A percentile compares a stretch with the other conserved stretches of the same genome.
Evolutionary conservation across 208 protist genomes (phyloP).

Genomic region (Leptomonas pyrrhocoris): DNA sequence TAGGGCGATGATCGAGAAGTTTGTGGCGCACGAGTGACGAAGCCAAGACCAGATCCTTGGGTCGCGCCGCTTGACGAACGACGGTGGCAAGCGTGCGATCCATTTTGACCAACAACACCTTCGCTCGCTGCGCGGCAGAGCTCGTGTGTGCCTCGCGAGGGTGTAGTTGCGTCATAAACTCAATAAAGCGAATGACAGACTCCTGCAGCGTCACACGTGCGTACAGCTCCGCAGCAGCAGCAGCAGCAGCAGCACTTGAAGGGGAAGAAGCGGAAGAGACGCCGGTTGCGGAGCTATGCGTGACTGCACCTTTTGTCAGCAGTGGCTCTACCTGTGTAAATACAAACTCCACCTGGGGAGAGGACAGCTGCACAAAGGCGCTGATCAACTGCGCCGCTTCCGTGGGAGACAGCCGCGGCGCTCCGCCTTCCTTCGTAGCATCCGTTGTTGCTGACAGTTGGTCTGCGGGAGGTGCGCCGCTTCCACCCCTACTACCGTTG

Average conservation of each 20-base stretch:
- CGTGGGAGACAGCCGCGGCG: slow-evolving; percentile 2
- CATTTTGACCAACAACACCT: slow-evolving; percentile 1
- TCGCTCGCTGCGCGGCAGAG: neutral
- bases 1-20: neutral
- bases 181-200: slow-evolving; percentile 5
- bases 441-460: neutral
- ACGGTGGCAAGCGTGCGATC: slow-evolving; percentile 1
- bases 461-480: neutral
- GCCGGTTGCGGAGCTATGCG: neutral
- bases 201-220: slow-evolving; percentile 12
- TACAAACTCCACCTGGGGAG: slow-evolving; percentile 18
- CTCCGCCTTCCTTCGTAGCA: no score
- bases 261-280: neutral
- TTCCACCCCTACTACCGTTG: neutral
- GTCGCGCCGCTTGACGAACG: slow-evolving; percentile 1
- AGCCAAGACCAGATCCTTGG: slow-evolving; percentile 26
- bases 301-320: neutral
- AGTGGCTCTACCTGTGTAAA: slow-evolving; percentile 24
- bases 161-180: neutral
- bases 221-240: neutral
- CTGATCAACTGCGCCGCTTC: slow-evolving; percentile 24
- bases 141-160: neutral
- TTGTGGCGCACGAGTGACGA: slow-evolving; percentile 22
- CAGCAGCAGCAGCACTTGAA: neutral
- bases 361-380: slow-evolving; percentile 29